Evolutionary conservation across 2,329 filamentous ascomycete species (phyloP), one percentile per base, ranked within the genome.

Genomic region (Malbranchea zuffiana): DNA sequence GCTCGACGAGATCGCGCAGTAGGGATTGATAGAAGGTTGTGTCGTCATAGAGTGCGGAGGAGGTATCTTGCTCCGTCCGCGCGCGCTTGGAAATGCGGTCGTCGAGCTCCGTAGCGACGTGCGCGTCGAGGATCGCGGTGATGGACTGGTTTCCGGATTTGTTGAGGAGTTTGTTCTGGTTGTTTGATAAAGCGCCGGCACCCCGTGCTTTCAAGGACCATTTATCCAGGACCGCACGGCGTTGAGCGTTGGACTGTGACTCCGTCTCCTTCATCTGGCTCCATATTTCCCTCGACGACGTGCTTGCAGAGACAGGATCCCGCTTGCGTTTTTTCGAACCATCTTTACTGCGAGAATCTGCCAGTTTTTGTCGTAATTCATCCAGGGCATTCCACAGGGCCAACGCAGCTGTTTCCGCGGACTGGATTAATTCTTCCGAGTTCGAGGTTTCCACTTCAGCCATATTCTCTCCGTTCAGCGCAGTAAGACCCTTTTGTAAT

Each of bases 1-100:
- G 84, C 54, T 94, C 85, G 6, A 98, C 81, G 1, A 98, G 76
- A 53, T 94, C 85, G 57, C 94, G 92, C 18, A 98, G 74, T 2
- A 98, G 72, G 10, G 90, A 67, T 56, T 93, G 85, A 63, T 98
- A 98, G 59, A 96, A 95, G 55, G 92, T 79, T 7, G 83, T 84
- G 50, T 98, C 90, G 55, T 96, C 88, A 64, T 90, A 98, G 48
- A 94, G 77, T 13, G 67, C 62, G 1, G 59, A 56, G 25, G 25
- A 27, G 11, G n/a, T 27, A 8, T 27, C 15, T 40, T 28, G 4
- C 45, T 44, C 23, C 19, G 26, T 34, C 6, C 32, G 30, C 13
- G 40, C 40, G 28, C 29, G 38, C 16, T 37, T 18, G 42, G 69
- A 12, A 23, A 10, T 30, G 21, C 11, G 6, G 15, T 4, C 35